Base-by-base conservation (phyloP, 2,329 filamentous ascomycete genomes). In the Stachybotrys chartarum region DNA sequence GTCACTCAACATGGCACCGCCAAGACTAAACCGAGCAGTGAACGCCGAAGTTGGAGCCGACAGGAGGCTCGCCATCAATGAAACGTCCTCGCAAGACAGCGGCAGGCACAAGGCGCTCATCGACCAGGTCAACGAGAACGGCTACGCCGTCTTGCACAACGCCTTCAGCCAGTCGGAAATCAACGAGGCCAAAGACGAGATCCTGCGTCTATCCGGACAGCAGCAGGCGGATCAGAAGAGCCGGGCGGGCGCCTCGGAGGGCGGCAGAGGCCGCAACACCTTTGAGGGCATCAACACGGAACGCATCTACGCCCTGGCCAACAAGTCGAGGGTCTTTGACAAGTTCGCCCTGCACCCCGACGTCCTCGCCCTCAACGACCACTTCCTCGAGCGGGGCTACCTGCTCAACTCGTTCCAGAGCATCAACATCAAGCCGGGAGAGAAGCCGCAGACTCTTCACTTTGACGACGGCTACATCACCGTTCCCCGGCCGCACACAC, bases 371-470 rank as follows among this genome's bases (percentile, higher is more conserved):
- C 63, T 75, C 48, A 74, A 74, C 54, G 66, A 72, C 31, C 67
- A 68, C 56, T 74, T 74, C 55, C 62, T 75, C n/a, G 70, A 71
- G 51, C 61, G 64, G 16, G 70, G 69, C 0, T 73, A 68, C 50
- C 60, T 69, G 18, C 52, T 74, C 17, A 68, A 64, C 46, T 64
- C 67, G 7, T 66, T 71, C 35, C 69, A 72, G 53, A 72, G 66
- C 54, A 72, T 74, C 18, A 64, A 65, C 50, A 74, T 74, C 57
- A 66, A 70, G 50, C 70, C 71, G 1, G 68, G 70, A n/a, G 70
- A 72, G 61, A 62, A 62, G 30, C 59, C 66, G n/a, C 72, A 74
- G 60, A 58, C 62, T 17, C 57, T 73, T 53, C 71, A 72, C 54
- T 70, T 72, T 55, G 70, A 68, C 45, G 64, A 68, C 46, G 58